These are phyloP conservation scores for Saprolegnia diclina DNA, from an alignment of 352 stramenopile genomes.

Conservation along the genomic window DNA sequence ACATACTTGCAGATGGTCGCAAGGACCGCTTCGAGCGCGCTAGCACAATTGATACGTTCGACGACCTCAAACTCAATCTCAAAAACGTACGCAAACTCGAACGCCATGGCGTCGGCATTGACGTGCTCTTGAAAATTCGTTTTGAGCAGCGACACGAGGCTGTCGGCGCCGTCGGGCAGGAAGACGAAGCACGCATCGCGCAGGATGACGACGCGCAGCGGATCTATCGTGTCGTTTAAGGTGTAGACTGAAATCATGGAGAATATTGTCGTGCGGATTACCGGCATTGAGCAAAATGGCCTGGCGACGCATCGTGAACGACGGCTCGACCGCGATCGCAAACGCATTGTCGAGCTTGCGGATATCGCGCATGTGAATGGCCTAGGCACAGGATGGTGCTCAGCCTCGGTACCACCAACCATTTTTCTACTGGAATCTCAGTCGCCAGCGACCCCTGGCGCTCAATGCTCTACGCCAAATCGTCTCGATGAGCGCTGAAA, in stretches of 20 bases:
- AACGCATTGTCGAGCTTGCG: constrained; percentile 68
- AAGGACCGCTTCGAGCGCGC: constrained; percentile 24
- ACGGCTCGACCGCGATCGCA: constrained; percentile 58
- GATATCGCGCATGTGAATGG: constrained; percentile 70
- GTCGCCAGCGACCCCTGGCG: not conserved
- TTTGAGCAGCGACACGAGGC: constrained; percentile 38
- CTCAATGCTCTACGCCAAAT: too few relatives aligned
- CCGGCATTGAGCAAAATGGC: constrained; percentile 73
- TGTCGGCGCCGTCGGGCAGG: constrained; percentile 42
- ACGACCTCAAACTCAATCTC: not conserved
- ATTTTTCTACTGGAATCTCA: not conserved
- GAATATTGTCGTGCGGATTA: constrained; percentile 19
- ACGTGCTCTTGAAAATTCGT: constrained; percentile 40
- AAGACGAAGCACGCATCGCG: constrained; percentile 41
- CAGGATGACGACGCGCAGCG: constrained; percentile 42
- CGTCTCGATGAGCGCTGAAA: not conserved
- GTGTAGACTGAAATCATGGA: not conserved
- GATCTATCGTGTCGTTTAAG: constrained; percentile 28
- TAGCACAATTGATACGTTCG: not conserved
- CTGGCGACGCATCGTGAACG: constrained; percentile 66
- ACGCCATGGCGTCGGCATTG: constrained; percentile 26
- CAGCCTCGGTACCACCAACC: not conserved
- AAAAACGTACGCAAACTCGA: constrained; percentile 36
- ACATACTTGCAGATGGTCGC: constrained; percentile 16
- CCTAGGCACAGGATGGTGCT: constrained; percentile 30